Conservation (phyloP, 805 yeast species). For the Sungouiella thailandica region DNA sequence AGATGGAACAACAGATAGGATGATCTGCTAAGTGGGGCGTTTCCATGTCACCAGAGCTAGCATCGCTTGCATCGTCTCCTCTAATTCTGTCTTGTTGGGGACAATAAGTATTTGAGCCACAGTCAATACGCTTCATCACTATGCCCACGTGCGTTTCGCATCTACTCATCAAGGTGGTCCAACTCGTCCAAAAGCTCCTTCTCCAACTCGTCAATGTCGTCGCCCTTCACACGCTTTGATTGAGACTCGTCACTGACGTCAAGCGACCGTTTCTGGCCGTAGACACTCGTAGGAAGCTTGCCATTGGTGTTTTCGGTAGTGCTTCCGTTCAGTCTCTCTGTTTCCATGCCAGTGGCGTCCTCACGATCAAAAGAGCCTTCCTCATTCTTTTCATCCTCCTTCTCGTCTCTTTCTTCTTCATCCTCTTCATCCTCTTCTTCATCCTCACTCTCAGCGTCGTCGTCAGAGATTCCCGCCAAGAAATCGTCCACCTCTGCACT, state of each 20-base stretch:
- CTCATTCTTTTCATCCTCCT: slow-evolving; percentile 7
- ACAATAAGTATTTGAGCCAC: no score
- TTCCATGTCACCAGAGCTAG: no score
- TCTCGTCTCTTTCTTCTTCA: not conserved
- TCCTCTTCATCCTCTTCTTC: slow-evolving; percentile 25
- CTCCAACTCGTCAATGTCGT: slow-evolving; percentile 42
- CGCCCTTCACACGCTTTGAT: slow-evolving; percentile 5
- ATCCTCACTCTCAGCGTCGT: slow-evolving; percentile 24
- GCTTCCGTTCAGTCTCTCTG: no score
- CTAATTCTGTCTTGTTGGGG: no score
- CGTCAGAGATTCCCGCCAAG: slow-evolving; percentile 40
- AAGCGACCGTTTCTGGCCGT: slow-evolving; percentile 4
- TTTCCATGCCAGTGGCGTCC: no score
- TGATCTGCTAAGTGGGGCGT: no score
- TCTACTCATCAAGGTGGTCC: slow-evolving; percentile 40
- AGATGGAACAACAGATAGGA: no score
- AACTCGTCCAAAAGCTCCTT: slow-evolving; percentile 48
- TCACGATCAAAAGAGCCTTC: no score
- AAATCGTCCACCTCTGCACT: slow-evolving; percentile 45
- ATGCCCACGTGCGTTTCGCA: no score
- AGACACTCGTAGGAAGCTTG: slow-evolving; percentile 21
- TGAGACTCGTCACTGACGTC: slow-evolving; percentile 3
- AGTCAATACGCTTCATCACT: no score
- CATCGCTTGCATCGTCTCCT: no score
- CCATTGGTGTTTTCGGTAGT: slow-evolving; percentile 5